Percentiles rank a stretch among this genome's conserved stretches.
These are phyloP conservation scores for Septoria petroselini DNA, from an alignment of 2,329 filamentous ascomycete genomes.

Conservation along the genomic window DNA sequence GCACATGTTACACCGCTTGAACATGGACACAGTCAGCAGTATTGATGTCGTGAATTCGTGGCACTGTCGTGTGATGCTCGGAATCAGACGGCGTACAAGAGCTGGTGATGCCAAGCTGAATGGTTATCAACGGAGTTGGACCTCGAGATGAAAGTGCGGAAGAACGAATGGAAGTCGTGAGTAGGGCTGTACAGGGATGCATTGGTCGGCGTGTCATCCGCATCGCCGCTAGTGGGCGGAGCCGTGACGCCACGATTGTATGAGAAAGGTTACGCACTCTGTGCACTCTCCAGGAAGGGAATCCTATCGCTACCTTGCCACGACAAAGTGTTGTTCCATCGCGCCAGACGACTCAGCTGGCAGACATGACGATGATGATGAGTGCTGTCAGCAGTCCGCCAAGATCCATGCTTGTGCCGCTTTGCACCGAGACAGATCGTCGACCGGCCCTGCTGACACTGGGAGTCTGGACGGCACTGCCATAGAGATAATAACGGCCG, in stretches of 20 bases:
- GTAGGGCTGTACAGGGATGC: background rate
- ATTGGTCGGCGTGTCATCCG: background rate
- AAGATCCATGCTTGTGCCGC: too few relatives aligned
- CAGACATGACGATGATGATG: background rate
- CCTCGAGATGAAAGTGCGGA: background rate
- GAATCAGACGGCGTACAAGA: background rate
- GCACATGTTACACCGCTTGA: background rate
- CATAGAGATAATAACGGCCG: too few relatives aligned
- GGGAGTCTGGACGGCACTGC: too few relatives aligned
- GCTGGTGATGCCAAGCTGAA: background rate
- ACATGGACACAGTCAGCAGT: too few relatives aligned
- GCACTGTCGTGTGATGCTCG: background rate
- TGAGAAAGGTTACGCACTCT: background rate
- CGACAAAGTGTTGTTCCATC: background rate
- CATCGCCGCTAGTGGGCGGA: background rate
- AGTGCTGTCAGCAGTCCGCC: too few relatives aligned
- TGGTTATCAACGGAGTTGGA: background rate
- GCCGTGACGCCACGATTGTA: background rate
- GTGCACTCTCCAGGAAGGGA: constrained; percentile 3
- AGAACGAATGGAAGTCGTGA: constrained; percentile 6
- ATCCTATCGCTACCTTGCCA: constrained; percentile 1
- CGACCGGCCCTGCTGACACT: too few relatives aligned
- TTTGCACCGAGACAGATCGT: too few relatives aligned
- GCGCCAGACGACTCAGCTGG: background rate
- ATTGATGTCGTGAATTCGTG: too few relatives aligned